phyloP scores from a whole-genome alignment of 305 asterid species.

The Salvia sclarea region DNA sequence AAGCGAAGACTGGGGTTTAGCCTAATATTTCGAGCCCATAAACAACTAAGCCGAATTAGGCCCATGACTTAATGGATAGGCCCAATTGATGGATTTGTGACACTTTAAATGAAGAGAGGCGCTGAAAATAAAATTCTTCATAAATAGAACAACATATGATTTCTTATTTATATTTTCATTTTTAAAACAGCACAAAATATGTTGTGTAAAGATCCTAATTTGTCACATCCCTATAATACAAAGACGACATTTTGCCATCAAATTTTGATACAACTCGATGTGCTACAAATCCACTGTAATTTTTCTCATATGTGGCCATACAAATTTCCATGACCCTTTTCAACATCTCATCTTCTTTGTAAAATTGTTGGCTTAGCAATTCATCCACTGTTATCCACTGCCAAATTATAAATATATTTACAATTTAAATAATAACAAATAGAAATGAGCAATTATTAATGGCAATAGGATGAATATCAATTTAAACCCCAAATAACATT shows the following conservation, averaged over 20 bases:
- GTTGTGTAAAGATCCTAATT: neutral
- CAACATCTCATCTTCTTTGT: constrained; percentile 47
- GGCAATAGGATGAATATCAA: too few relatives aligned
- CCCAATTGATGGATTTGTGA: too few relatives aligned
- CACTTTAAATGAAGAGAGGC: too few relatives aligned
- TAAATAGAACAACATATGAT: too few relatives aligned
- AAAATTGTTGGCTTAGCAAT: constrained; percentile 36
- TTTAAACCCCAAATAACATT: too few relatives aligned
- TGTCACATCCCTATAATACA: constrained; percentile 32
- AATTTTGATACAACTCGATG: constrained; percentile 36
- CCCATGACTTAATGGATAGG: too few relatives aligned
- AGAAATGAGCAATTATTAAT: neutral
- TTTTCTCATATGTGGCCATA: constrained; percentile 32
- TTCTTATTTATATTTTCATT: too few relatives aligned
- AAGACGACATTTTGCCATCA: constrained; percentile 41
- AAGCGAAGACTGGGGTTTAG: too few relatives aligned
- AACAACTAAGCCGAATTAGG: too few relatives aligned
- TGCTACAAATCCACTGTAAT: constrained; percentile 34
- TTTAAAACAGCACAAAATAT: neutral
- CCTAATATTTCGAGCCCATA: too few relatives aligned
- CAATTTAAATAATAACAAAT: neutral
- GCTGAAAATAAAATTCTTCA: too few relatives aligned
- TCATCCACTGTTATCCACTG: constrained; percentile 45
- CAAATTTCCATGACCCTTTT: constrained; percentile 43
- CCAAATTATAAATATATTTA: neutral